Evolutionary conservation across 768 basidiomycete species (phyloP).

Genomic region (Phylloporus sp.): DNA sequence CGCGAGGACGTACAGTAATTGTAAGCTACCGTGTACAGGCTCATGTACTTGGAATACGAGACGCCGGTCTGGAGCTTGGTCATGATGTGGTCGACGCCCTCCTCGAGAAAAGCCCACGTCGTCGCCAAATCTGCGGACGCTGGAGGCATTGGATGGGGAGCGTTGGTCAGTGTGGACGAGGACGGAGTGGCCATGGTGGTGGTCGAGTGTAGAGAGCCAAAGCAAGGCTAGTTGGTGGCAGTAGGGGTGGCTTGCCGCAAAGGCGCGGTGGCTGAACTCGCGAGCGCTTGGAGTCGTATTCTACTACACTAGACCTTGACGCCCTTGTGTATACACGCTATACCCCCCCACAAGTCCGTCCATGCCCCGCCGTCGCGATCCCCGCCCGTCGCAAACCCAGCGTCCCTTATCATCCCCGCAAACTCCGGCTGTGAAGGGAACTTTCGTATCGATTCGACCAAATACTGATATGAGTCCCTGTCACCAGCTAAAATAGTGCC

Average conservation of each 20-base stretch:
- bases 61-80: constrained; percentile 85
- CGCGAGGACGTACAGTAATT: constrained; percentile 95
- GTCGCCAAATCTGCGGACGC: constrained; percentile 67
- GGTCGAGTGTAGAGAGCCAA: constrained; percentile 25
- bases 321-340: constrained; percentile 80
- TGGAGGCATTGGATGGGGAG: constrained; percentile 56
- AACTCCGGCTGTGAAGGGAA: constrained; percentile 90
- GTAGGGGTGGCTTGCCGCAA: constrained; percentile 14
- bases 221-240: constrained; percentile 10
- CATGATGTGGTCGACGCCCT: constrained; percentile 88
- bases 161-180: constrained; percentile 27
- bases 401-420: constrained; percentile 82
- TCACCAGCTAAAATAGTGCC: constrained; percentile 98
- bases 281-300: constrained; percentile 5
- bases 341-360: constrained; percentile 82
- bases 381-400: constrained; percentile 72
- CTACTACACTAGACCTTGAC: constrained; percentile 67
- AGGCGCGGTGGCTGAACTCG: constrained; percentile 23
- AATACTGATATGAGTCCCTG: constrained; percentile 92
- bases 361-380: constrained; percentile 81
- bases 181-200: constrained; percentile 32
- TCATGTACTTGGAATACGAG: constrained; percentile 88
- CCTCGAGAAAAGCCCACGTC: constrained; percentile 88
- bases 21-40: constrained; percentile 88
- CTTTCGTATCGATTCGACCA: constrained; percentile 93